Conservation (phyloP, 148 eudicot species). For the Nepenthes gracilis region DNA sequence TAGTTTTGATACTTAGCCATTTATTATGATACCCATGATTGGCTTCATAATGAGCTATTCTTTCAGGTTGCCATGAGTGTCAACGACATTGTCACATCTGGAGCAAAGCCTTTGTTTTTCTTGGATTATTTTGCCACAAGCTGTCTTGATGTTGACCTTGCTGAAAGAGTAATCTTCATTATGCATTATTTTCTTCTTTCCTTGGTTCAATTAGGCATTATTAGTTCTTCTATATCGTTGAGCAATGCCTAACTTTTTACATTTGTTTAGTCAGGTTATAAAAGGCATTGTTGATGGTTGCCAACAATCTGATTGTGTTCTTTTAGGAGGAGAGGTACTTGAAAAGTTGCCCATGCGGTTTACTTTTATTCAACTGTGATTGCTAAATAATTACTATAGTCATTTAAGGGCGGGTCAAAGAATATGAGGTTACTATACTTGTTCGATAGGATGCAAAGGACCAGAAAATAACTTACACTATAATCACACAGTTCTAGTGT, state of each 20-base stretch:
- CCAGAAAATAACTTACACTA: background rate
- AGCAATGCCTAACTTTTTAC: background rate
- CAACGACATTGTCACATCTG: conserved; percentile 90
- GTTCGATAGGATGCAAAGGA: background rate
- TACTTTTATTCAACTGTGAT: background rate
- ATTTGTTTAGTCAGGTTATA: conserved; percentile 47
- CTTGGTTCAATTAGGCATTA: background rate
- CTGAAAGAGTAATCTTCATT: conserved; percentile 52
- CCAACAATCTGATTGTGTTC: conserved; percentile 80
- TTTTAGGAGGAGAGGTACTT: conserved; percentile 95
- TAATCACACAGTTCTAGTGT: too few species aligned
- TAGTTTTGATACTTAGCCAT: background rate
- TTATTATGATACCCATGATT: background rate
- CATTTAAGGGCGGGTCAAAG: too few species aligned
- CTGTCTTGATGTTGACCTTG: conserved; percentile 87
- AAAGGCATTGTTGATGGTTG: conserved; percentile 92
- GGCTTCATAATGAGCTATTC: background rate
- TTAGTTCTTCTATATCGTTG: background rate
- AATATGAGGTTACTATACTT: background rate
- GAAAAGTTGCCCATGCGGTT: conserved; percentile 1
- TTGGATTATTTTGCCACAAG: conserved; percentile 97
- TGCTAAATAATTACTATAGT: too few species aligned
- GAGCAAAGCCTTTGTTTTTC: conserved; percentile 89
- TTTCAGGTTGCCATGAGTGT: conserved; percentile 97
- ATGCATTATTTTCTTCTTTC: background rate